phyloP scores from a whole-genome alignment of 2,329 filamentous ascomycete species.

The Monilinia vaccinii-corymbosi region DNA sequence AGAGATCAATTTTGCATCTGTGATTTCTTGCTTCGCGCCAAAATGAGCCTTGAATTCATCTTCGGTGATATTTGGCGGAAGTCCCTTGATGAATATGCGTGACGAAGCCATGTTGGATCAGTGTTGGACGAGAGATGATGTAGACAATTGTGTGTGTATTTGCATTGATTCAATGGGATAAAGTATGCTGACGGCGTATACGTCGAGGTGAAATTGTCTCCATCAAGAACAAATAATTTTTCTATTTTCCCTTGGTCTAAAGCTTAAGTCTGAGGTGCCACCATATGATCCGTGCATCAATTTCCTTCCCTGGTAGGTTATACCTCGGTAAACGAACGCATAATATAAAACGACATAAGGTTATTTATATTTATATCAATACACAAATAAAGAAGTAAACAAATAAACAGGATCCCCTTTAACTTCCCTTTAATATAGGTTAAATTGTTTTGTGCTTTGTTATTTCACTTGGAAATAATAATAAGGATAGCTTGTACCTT shows the following conservation, averaged over 20 bases:
- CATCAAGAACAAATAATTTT: constrained; percentile 4
- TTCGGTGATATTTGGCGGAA: constrained; percentile 79
- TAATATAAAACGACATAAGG: not conserved
- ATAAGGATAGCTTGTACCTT: no score
- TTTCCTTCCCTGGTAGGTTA: not conserved
- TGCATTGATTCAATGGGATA: not conserved
- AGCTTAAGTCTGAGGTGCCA: not conserved
- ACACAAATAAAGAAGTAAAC: no score
- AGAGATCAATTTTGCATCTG: constrained; percentile 85
- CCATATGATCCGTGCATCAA: not conserved
- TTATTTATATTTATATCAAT: no score
- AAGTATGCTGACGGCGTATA: not conserved
- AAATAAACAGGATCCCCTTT: no score
- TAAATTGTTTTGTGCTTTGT: no score
- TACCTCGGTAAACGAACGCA: not conserved
- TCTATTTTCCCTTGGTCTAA: constrained; percentile 7
- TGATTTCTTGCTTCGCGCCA: constrained; percentile 63
- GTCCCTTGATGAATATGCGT: constrained; percentile 67
- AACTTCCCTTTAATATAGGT: no score
- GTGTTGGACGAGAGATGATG: not conserved
- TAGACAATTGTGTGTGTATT: not conserved
- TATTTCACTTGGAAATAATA: no score
- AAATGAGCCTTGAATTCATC: constrained; percentile 87
- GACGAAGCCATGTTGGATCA: constrained; percentile 38
- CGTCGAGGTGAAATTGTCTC: not conserved